Evolutionary conservation across 106 monocot species (phyloP).

Genomic region (Posidonia australis): DNA sequence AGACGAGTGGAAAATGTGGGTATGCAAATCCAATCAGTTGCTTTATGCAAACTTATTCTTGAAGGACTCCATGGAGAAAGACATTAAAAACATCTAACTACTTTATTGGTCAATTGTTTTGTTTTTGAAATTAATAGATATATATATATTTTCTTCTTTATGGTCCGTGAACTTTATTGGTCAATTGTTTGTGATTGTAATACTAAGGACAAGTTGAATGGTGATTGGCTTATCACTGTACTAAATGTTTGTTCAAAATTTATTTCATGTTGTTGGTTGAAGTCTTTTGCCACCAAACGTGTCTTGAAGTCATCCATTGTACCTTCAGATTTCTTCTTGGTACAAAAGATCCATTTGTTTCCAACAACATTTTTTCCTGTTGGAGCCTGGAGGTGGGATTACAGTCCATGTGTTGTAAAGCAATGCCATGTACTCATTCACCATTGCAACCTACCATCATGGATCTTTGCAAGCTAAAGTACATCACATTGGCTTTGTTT

Average conservation of each 20-base stretch:
- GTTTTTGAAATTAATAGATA: too few relatives aligned
- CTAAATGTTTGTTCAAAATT: slow-evolving; percentile 1
- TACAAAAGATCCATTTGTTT: slow-evolving; percentile 3
- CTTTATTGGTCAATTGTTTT: too few relatives aligned
- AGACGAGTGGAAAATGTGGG: too few relatives aligned
- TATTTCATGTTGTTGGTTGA: neutral
- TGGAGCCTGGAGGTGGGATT: neutral
- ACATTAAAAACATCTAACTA: too few relatives aligned
- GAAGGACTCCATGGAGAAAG: too few relatives aligned
- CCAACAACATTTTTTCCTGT: neutral
- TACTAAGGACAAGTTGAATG: neutral
- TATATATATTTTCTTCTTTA: too few relatives aligned
- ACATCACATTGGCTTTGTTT: neutral
- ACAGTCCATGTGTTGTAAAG: neutral
- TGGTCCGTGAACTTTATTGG: too few relatives aligned
- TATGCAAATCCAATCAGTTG: too few relatives aligned
- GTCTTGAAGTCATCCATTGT: neutral
- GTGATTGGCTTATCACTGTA: neutral
- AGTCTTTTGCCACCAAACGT: slow-evolving; percentile 1
- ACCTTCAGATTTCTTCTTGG: slow-evolving; percentile 3
- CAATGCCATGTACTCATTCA: neutral
- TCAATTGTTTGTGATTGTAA: too few relatives aligned
- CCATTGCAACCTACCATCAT: neutral
- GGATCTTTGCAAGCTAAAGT: too few relatives aligned
- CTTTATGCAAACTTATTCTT: too few relatives aligned